Evolutionary conservation across 768 basidiomycete species (phyloP), one percentile per base, ranked within the genome.

Genomic region (Termitomyces sp.): DNA sequence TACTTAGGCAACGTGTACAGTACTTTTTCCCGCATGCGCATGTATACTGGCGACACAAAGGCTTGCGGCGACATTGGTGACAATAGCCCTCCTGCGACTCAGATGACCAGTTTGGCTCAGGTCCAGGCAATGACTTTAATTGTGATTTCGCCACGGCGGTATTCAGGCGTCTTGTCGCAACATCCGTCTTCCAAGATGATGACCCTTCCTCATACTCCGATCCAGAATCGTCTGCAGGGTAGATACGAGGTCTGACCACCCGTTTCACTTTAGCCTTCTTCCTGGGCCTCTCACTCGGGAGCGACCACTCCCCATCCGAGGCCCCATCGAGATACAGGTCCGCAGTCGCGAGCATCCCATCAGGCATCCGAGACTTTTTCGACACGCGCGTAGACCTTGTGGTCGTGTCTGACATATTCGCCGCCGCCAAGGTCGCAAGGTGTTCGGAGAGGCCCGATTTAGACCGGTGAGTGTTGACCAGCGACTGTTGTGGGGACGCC

Each of bases 11-110:
- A 16, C 65, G 58, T 25, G 59, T 43, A 55, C 65, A 66, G 27
- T 61, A 66, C 34, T 21, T 55, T 52, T 61, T 66, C 39, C n/a
- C 25, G 23, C 54, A 57, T 0, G 46, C 32, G 32, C 65, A 66
- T 17, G 27, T 28, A 35, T 59, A 35, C 39, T 66, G 64, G 14
- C 47, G 41, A 21, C 12, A 19, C n/a, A 40, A 30, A 3, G 52
- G 52, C 11, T 32, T 57, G 8, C 21, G 5, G 11, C 65, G 50
- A 34, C 66, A 66, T 35, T 68, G 67, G 34, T 68, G 67, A 39
- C 70, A 70, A 53, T 59, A 66, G 5, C 48, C 40, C 0, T 57
- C 41, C n/a, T 37, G 19, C 19, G 35, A 30, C 25, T 57, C 61
- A 30, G 32, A 16, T 7, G 49, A 59, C 63, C 56, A 62, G 6